Evolutionary conservation across 2,329 filamentous ascomycete species (phyloP), one percentile per base, ranked within the genome.

Genomic region (Escovopsis sp.): DNA sequence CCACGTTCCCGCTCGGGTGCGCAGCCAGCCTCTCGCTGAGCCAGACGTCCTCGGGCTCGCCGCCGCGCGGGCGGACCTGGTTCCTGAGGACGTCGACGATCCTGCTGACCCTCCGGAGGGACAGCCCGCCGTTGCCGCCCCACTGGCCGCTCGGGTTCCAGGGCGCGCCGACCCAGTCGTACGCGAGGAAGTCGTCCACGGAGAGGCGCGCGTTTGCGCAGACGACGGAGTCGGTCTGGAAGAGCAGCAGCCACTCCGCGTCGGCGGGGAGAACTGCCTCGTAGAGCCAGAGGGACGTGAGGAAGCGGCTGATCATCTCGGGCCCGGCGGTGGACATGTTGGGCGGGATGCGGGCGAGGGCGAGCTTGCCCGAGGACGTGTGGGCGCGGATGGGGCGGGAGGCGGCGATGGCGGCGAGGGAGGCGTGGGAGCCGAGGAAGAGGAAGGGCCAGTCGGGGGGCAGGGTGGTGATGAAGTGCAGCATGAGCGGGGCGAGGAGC

Each of bases 381-480:
- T 67, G 62, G 45, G 63, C 53, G 9, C 63, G 63, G 52, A 72
- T 66, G 34, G 69, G 66, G 12, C 63, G 54, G 27, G 62, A 66
- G 41, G 49, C 38, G 53, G 71, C 71, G 50, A 73, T 52, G 46
- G 50, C 50, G 31, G 57, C 56, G 25, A 74, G 64, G 7, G 66
- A 68, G 39, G 63, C 60, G 16, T 53, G 27, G 12, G 66, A 71
- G 41, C 71, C 71, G 63, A 74, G 71, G 60, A 74, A 74, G 34
- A 65, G 63, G 57, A 74, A 72, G 27, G 64, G 66, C 72, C 72
- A 76, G 57, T 74, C 70, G 1, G 69, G 66, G 5, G 71, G 71
- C 2, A 75, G 66, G 15, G 74, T 68, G 4, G 66, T 60, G 48
- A 73, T 73, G 57, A 74, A 72, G 52, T 75, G 71, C 20, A 74